These are phyloP conservation scores for Alisma plantagoaquatica DNA, from an alignment of 106 monocot species.

Conservation along the genomic window DNA sequence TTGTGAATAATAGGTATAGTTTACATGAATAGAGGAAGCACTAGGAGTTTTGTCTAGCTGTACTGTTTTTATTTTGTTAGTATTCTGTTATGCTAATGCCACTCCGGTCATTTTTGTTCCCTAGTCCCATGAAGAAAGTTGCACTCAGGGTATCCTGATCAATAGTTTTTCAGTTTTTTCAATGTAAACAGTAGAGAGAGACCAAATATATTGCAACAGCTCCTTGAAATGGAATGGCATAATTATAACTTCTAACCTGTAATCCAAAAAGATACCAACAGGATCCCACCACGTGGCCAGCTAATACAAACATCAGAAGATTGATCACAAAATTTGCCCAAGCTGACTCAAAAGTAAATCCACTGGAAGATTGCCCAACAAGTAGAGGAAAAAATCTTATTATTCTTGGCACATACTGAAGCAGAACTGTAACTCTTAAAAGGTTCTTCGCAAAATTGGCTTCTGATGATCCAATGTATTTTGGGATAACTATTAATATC, in stretches of 20 bases:
- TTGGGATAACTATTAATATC: constrained; percentile 61
- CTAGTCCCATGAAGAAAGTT: too few species aligned
- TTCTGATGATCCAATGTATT: constrained; percentile 53
- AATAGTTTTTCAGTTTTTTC: too few species aligned
- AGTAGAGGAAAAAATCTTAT: constrained; percentile 64
- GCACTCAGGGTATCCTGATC: too few species aligned
- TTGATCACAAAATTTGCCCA: constrained; percentile 95
- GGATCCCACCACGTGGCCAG: constrained; percentile 94
- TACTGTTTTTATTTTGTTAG: too few species aligned
- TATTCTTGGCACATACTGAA: constrained; percentile 83
- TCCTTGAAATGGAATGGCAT: too few species aligned
- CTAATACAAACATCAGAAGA: constrained; percentile 89
- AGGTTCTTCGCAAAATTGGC: constrained; percentile 88
- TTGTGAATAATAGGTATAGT: too few species aligned
- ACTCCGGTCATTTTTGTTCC: too few species aligned
- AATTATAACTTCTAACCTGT: constrained; percentile 38
- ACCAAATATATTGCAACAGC: too few species aligned
- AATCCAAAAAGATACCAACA: constrained; percentile 93
- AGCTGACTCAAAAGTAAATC: constrained; percentile 95
- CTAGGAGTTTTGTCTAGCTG: too few species aligned
- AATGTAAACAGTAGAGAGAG: too few species aligned
- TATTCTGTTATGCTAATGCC: too few species aligned
- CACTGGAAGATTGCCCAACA: constrained; percentile 67
- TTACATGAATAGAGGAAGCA: too few species aligned
- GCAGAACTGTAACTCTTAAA: constrained; percentile 58